Base-by-base conservation (phyloP, 2,329 filamentous ascomycete genomes). In the Hortaea werneckii region DNA sequence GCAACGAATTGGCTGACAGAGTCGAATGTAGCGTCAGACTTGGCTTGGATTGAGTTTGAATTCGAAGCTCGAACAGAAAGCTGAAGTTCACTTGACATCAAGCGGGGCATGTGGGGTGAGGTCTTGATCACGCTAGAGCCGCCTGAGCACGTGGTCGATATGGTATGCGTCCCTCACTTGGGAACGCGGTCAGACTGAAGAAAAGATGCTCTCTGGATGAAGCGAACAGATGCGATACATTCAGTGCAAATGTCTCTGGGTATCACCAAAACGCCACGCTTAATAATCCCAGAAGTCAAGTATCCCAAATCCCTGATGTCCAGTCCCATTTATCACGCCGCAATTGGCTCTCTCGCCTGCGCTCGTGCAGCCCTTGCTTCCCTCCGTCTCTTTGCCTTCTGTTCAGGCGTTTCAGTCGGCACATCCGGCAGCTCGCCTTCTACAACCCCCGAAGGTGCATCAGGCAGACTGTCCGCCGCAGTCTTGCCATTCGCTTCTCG, bases 401-500 rank as follows among this genome's bases (percentile, higher is more conserved):
- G 54, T 38, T 53, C 58, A 11, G 59, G 54, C 26, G 56, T 50
- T 47, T 57, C 47, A 30, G 49, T 37, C 26, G 62, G 61, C 12
- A 54, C 61, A 44, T 63, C 58, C 7, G 62, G 62, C 46, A 65
- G 45, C 20, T 58, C 52, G 11, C 46, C 53, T 29, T 54, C 45
- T 13, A 55, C 50, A 27, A 57, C 35, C 44, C 47, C 38, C 41
- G 44, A 45, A 13, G 71, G 69, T 29, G 66, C 63, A 47, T 67
- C 59, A n/a, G 69, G 68, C 32, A 73, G 53, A 20, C 42, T 52
- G 4, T 54, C 49, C 32, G 58, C 51, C 6, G 49, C 50, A 42
- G 56, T 54, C 20, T 60, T 57, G 32, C 65, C 67, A 37, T 63
- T 65, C 44, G 80, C 64, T 59, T 89, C 80, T 37, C 72, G 73